Conservation (phyloP, 805 yeast genomes). For the Metschnikowia colocasiae region DNA sequence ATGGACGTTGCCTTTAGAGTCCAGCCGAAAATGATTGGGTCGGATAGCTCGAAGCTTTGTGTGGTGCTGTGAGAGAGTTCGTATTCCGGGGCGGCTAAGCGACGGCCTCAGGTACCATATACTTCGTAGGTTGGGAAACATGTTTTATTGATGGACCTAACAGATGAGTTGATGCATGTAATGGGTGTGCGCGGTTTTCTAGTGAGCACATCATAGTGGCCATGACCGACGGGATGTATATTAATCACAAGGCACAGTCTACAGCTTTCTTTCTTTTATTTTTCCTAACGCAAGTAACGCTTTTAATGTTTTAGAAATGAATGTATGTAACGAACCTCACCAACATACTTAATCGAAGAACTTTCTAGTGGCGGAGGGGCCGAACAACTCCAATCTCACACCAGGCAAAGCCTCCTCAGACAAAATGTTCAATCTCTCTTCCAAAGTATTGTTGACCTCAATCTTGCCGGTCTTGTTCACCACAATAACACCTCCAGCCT, state of each 20-base stretch:
- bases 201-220: not conserved
- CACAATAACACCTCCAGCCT: conserved; percentile 83
- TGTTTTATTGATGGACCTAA: not conserved
- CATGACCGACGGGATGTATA: not conserved
- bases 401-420: conserved; percentile 88
- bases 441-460: conserved; percentile 87
- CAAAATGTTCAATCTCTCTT: conserved; percentile 84
- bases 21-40: not conserved
- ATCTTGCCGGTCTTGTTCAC: conserved; percentile 74
- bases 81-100: not conserved
- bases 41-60: not conserved
- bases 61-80: not conserved
- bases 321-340: conserved; percentile 1
- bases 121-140: conserved; percentile 1
- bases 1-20: not conserved
- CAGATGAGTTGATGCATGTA: not conserved
- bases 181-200: not conserved
- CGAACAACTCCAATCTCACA: conserved; percentile 84
- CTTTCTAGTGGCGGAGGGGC: conserved; percentile 80
- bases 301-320: conserved; percentile 5
- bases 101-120: not conserved
- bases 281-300: not conserved
- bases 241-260: not conserved
- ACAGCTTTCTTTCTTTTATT: not conserved
- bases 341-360: conserved; percentile 65